Conservation (phyloP, 306 rosid species). For the Gastrolobium villosum region DNA sequence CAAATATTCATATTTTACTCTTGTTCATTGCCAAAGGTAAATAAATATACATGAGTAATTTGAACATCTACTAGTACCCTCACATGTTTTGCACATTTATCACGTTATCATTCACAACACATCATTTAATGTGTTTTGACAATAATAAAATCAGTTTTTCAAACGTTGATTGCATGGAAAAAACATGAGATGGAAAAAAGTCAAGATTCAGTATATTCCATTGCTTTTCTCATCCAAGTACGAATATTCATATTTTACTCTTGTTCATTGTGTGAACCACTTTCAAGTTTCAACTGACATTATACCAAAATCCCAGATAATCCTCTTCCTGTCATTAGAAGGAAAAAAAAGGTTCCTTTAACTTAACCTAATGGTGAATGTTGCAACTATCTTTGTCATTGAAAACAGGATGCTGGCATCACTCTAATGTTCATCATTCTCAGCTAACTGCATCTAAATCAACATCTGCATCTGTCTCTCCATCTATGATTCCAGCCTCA, state of each 20-base stretch:
- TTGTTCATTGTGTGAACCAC: slow-evolving; percentile 3
- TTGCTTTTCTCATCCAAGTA: slow-evolving; percentile 16
- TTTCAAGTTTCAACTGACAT: slow-evolving; percentile 6
- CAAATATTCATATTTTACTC: too few relatives aligned
- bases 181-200: not conserved
- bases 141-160: slow-evolving; percentile 1
- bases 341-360: not conserved
- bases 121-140: not conserved
- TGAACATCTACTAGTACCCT: not conserved
- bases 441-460: slow-evolving; percentile 75
- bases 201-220: slow-evolving; percentile 17
- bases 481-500: slow-evolving; percentile 86
- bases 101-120: not conserved
- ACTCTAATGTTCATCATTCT: slow-evolving; percentile 41
- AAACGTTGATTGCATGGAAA: slow-evolving; percentile 6
- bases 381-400: slow-evolving; percentile 18
- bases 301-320: not conserved
- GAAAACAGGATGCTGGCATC: slow-evolving; percentile 27
- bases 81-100: not conserved
- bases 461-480: slow-evolving; percentile 79
- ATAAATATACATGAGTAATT: too few relatives aligned
- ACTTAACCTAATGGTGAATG: slow-evolving; percentile 9
- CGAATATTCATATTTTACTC: slow-evolving; percentile 16
- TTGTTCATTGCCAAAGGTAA: too few relatives aligned
- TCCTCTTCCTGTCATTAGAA: not conserved